These are phyloP conservation scores for Penicillium sp. DNA, from an alignment of 2,329 filamentous ascomycete species.

Conservation along the genomic window DNA sequence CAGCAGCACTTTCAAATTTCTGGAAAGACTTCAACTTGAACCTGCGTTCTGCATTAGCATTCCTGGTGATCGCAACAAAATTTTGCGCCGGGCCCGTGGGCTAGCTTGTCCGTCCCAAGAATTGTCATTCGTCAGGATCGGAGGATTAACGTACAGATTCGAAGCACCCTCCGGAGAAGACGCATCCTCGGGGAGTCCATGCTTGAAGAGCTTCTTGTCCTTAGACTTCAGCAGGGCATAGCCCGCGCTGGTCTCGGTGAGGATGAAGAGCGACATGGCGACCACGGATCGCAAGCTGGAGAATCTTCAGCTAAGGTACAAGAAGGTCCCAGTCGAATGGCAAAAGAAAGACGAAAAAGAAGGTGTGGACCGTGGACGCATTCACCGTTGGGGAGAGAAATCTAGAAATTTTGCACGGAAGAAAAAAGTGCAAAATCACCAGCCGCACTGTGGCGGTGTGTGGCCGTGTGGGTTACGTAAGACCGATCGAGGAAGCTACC, in stretches of 20 bases:
- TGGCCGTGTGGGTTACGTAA: constrained; percentile 35
- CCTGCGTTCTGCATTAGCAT: constrained; percentile 44
- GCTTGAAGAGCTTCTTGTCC: constrained; percentile 96
- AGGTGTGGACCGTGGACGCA: constrained; percentile 30
- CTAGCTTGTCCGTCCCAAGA: constrained; percentile 5
- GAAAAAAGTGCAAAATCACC: constrained; percentile 36
- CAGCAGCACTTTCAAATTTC: constrained; percentile 92
- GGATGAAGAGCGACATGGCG: constrained; percentile 80
- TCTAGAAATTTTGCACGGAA: constrained; percentile 36
- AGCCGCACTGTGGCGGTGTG: constrained; percentile 26
- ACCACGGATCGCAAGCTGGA: constrained; percentile 26
- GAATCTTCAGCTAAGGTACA: constrained; percentile 8
- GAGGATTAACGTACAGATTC: constrained; percentile 61
- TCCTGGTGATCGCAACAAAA: constrained; percentile 17
- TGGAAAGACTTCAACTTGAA: constrained; percentile 94
- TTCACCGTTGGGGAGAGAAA: constrained; percentile 29
- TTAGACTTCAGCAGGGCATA: constrained; percentile 98
- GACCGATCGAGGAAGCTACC: not conserved
- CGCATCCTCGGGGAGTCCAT: constrained; percentile 68
- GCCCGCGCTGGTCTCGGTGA: constrained; percentile 89
- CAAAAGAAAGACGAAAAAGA: constrained; percentile 23
- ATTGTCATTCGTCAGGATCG: constrained; percentile 5
- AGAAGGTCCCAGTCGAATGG: constrained; percentile 19
- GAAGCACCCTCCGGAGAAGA: constrained; percentile 77
- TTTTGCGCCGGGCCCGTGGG: constrained; percentile 17